These are phyloP conservation scores for Globisporangium nodosum DNA, from an alignment of 352 stramenopile genomes.

Conservation along the genomic window DNA sequence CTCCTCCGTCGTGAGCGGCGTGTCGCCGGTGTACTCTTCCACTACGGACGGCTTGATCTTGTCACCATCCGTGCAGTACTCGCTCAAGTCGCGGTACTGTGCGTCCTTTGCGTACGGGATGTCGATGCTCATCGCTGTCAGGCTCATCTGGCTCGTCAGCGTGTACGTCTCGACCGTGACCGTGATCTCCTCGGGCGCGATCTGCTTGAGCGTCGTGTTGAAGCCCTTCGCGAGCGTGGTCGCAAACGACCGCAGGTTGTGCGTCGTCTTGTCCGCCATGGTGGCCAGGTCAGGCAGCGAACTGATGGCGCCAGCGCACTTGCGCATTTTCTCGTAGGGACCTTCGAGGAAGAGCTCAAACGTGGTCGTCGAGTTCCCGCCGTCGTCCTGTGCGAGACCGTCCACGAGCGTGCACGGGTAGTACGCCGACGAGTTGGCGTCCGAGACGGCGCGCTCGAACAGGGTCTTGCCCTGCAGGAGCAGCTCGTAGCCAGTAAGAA, in stretches of 20 bases:
- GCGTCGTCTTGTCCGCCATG: constrained; percentile 6
- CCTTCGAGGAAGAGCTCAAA: constrained; percentile 3
- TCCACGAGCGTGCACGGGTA: constrained; percentile 12
- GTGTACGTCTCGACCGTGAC: constrained; percentile 3
- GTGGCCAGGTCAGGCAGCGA: constrained; percentile 3
- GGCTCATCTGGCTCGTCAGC: constrained; percentile 4
- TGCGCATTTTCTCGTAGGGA: not conserved
- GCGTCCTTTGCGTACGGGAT: constrained; percentile 1
- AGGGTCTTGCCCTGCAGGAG: constrained; percentile 9
- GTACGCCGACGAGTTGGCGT: constrained; percentile 1
- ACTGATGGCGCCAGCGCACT: constrained; percentile 3
- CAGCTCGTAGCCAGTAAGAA: constrained; percentile 9
- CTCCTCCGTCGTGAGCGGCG: not conserved
- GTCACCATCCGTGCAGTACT: not conserved
- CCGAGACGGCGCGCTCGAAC: constrained; percentile 6
- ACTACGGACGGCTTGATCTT: not conserved
- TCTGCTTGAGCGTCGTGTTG: constrained; percentile 5
- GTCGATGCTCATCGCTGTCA: constrained; percentile 7
- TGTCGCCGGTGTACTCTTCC: not conserved
- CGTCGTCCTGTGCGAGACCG: constrained; percentile 2
- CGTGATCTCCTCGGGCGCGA: constrained; percentile 3
- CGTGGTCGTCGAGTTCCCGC: not conserved
- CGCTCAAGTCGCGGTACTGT: constrained; percentile 6
- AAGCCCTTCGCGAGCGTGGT: not conserved
- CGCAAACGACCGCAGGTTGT: constrained; percentile 6